Percentiles rank a stretch among this genome's conserved stretches.
Evolutionary conservation across 257 asterid genomes (phyloP).

Genomic region (Hygrophila difformis): DNA sequence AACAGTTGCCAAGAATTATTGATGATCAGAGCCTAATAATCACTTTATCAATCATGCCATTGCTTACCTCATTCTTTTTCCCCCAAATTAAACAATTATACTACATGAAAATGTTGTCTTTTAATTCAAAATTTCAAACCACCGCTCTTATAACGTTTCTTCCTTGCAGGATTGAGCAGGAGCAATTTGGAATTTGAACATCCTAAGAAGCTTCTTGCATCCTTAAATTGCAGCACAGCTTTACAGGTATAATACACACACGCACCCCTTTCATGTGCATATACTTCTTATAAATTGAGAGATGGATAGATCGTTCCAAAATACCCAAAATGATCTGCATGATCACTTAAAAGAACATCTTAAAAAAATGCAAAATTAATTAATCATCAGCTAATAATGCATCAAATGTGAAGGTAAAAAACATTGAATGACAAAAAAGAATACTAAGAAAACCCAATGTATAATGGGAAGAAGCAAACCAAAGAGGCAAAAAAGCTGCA

Average conservation of each 20-base stretch:
- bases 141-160: neutral
- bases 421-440: constrained; percentile 7
- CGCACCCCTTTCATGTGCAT: neutral
- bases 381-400: too few species aligned
- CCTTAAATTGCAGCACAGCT: constrained; percentile 24
- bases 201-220: constrained; percentile 20
- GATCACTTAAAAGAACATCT: too few species aligned
- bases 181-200: constrained; percentile 26
- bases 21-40: too few species aligned
- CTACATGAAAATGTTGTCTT: neutral
- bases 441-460: constrained; percentile 15
- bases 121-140: neutral
- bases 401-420: constrained; percentile 23
- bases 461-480: constrained; percentile 42
- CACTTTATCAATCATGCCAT: too few species aligned
- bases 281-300: neutral
- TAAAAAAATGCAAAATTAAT: too few species aligned
- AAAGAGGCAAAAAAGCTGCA: constrained; percentile 35
- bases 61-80: too few species aligned
- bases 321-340: too few species aligned
- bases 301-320: neutral
- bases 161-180: constrained; percentile 32
- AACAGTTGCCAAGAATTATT: too few species aligned
- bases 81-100: too few species aligned
- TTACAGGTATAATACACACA: constrained; percentile 26